Evolutionary conservation across 2,329 filamentous ascomycete genomes (phyloP).

Genomic region (Bipolaris sorokiniana): DNA sequence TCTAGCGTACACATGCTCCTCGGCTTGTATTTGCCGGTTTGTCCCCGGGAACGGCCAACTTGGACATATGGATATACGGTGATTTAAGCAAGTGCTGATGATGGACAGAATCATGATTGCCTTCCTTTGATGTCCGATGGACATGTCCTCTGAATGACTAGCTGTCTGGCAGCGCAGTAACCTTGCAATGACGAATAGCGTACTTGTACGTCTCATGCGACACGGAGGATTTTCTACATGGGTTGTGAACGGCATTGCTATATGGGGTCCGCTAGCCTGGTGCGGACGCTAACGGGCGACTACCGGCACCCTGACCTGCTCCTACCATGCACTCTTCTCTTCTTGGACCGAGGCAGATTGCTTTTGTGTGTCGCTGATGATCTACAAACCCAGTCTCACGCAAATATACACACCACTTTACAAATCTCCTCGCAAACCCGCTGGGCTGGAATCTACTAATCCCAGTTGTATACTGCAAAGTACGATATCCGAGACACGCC

Average conservation of each 20-base stretch:
- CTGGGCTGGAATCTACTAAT: background rate
- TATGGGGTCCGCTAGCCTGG: slow-evolving; percentile 3
- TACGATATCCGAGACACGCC: background rate
- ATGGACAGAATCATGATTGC: background rate
- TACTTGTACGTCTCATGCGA: background rate
- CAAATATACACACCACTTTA: background rate
- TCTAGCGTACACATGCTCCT: background rate
- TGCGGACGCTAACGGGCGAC: slow-evolving; percentile 6
- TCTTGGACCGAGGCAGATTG: background rate
- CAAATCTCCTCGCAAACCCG: background rate
- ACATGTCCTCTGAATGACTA: background rate
- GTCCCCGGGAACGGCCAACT: background rate
- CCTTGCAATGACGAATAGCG: background rate
- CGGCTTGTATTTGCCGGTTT: background rate
- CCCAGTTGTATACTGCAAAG: background rate
- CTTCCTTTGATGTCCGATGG: background rate
- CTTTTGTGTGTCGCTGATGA: background rate
- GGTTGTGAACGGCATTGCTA: background rate
- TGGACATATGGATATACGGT: background rate
- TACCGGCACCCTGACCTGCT: background rate
- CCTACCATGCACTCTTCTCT: background rate
- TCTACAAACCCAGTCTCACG: background rate
- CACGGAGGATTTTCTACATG: slow-evolving; percentile 6
- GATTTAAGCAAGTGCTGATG: background rate
- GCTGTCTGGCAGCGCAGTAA: background rate